Evolutionary conservation across 2,329 filamentous ascomycete genomes (phyloP), one percentile per base, ranked within the genome.

Genomic region (Sporothrix pseudoabietina): DNA sequence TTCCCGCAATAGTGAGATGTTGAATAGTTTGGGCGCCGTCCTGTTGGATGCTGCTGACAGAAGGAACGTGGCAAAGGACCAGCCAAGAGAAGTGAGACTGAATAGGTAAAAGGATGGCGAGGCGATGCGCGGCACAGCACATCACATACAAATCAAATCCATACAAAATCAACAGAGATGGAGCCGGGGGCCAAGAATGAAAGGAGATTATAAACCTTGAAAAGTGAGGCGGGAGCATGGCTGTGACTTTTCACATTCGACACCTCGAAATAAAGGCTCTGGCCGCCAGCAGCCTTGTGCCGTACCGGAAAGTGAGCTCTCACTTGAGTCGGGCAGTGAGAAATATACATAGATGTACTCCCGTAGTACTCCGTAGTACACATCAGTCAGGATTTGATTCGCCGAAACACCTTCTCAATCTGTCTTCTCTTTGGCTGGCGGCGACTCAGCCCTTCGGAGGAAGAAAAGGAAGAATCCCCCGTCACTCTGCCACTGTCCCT

Each of bases 111-210:
- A 10, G 4, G 32, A 63, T 7, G 61, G 39, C 61, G 39, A 47
- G n/a, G 61, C 61, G n/a, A 44, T 66, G 61, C 39, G 30, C 39
- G 61, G 61, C 61, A 66, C 61, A 66, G 61, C 39, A 65, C 4
- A 63, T 7, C 2, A 9, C n/a, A 9, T 7, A 1, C 3, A 54
- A 26, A 55, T 10, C 9, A 26, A 26, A 26, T 26, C 52, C 22
- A 30, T 55, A 12, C 22, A 55, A 22, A 30, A 1, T 30, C 22
- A 19, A 22, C 61, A 39, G 39, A 30, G 32, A 66, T 10, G 61
- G n/a, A 30, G 4, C 22, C 22, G 39, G 39, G 6, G 47, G 52
- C 22, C 22, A 30, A 14, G 52, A 14, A 30, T 3, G 52, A 54
- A 54, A n/a, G 52, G 26, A 26, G 22, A 1, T 55, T 30, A 1